These are phyloP conservation scores for Neoboletus magnificus DNA, from an alignment of 768 basidiomycete genomes.

Conservation along the genomic window DNA sequence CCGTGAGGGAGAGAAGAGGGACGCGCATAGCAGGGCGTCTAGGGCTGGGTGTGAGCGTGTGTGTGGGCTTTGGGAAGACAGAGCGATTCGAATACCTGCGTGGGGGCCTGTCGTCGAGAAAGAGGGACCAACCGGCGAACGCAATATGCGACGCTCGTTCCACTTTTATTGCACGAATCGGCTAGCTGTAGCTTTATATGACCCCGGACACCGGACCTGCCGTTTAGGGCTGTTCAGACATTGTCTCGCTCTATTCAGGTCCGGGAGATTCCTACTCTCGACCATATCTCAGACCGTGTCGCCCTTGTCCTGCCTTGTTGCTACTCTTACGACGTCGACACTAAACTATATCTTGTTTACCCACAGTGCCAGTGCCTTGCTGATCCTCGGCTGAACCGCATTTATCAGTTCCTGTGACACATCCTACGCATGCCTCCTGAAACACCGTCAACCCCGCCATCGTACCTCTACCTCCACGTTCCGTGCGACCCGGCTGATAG, in stretches of 20 bases:
- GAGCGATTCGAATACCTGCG: neutral
- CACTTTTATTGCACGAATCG: conserved; percentile 29
- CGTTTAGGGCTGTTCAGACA: neutral
- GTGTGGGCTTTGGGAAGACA: neutral
- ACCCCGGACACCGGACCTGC: conserved; percentile 26
- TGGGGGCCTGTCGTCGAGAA: neutral
- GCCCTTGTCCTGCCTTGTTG: neutral
- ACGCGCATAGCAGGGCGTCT: conserved; percentile 45
- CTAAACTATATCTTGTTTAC: neutral
- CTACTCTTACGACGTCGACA: neutral
- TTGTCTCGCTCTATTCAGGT: neutral
- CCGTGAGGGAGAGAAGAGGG: conserved; percentile 63
- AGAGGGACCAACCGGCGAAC: neutral
- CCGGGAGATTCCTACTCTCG: neutral
- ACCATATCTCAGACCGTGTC: neutral
- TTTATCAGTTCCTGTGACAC: neutral
- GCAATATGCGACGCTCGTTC: conserved; percentile 20
- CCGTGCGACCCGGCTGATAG: neutral
- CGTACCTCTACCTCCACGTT: neutral
- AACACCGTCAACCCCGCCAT: neutral
- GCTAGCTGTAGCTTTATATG: conserved; percentile 12
- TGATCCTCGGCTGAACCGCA: neutral
- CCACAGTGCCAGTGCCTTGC: neutral
- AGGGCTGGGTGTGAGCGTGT: neutral
- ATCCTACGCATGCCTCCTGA: neutral